Evolutionary conservation across 2,329 filamentous ascomycete species (phyloP).

Genomic region (Hyphodiscus sp.): DNA sequence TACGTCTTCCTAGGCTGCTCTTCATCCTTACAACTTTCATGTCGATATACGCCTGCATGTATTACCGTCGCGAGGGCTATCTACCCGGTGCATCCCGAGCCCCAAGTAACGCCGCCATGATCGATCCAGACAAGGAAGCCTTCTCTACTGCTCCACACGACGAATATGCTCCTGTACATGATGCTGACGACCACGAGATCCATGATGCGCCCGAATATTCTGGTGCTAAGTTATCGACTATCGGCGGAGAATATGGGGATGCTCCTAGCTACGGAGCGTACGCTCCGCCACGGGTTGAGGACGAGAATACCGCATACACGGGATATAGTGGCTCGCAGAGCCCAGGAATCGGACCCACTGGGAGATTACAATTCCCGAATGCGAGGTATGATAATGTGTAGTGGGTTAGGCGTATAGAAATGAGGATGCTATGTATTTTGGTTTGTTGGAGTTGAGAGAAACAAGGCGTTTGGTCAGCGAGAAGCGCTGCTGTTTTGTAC

Average conservation of each 20-base stretch:
- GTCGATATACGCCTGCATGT: constrained; percentile 53
- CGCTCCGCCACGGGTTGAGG: constrained; percentile 31
- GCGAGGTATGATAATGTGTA: constrained; percentile 46
- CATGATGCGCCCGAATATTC: constrained; percentile 9
- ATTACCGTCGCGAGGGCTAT: constrained; percentile 54
- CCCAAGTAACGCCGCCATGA: constrained; percentile 36
- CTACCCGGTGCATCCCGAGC: constrained; percentile 43
- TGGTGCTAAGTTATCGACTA: constrained; percentile 1
- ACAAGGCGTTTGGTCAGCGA: not conserved
- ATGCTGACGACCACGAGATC: constrained; percentile 30
- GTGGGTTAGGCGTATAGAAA: not conserved
- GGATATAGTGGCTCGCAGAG: constrained; percentile 37
- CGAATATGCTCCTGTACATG: constrained; percentile 57
- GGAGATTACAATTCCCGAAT: constrained; percentile 43
- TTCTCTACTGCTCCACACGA: constrained; percentile 64
- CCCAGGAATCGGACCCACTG: constrained; percentile 6
- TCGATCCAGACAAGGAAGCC: constrained; percentile 63
- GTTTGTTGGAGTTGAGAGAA: not conserved
- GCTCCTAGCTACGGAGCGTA: constrained; percentile 17
- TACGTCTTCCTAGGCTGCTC: constrained; percentile 40
- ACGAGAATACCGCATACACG: constrained; percentile 35
- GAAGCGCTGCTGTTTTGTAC: constrained; percentile 1
- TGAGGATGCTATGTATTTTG: not conserved
- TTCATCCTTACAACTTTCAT: constrained; percentile 48
- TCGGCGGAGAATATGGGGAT: constrained; percentile 10